These are phyloP conservation scores for Penicillium goetzii DNA, from an alignment of 495 filamentous ascomycete genomes.

Conservation along the genomic window DNA sequence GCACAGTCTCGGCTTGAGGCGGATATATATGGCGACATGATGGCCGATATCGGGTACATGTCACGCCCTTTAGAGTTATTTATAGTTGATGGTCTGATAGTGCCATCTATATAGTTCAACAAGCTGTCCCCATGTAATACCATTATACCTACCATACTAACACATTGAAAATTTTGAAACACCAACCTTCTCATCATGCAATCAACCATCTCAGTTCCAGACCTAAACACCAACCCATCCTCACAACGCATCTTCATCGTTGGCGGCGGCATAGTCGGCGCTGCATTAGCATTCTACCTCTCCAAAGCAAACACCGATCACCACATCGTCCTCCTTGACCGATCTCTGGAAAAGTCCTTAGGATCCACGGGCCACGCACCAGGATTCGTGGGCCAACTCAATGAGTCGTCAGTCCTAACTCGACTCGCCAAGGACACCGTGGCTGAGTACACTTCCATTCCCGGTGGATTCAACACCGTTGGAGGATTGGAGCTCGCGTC, in stretches of 20 bases:
- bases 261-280: slow-evolving; percentile 52
- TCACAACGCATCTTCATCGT: slow-evolving; percentile 39
- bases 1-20: neutral
- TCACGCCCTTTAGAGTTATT: slow-evolving; percentile 1
- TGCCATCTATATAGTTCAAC: neutral
- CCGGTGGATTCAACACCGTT: slow-evolving; percentile 34
- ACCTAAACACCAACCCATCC: slow-evolving; percentile 21
- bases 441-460: slow-evolving; percentile 34
- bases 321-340: slow-evolving; percentile 34
- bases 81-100: neutral
- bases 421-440: slow-evolving; percentile 38
- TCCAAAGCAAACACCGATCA: slow-evolving; percentile 21
- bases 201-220: slow-evolving; percentile 16
- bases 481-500: slow-evolving; percentile 39
- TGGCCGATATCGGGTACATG: slow-evolving; percentile 6
- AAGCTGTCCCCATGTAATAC: neutral
- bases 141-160: neutral
- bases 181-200: slow-evolving; percentile 4
- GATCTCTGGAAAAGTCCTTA: slow-evolving; percentile 22
- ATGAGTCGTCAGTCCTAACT: slow-evolving; percentile 39
- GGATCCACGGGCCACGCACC: slow-evolving; percentile 41
- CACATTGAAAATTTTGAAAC: neutral
- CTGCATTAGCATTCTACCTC: slow-evolving; percentile 41
- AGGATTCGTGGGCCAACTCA: slow-evolving; percentile 43
- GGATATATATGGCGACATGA: neutral